These are phyloP conservation scores for Leucosporidium creatinivorum DNA, from an alignment of 768 basidiomycete species.

Conservation along the genomic window DNA sequence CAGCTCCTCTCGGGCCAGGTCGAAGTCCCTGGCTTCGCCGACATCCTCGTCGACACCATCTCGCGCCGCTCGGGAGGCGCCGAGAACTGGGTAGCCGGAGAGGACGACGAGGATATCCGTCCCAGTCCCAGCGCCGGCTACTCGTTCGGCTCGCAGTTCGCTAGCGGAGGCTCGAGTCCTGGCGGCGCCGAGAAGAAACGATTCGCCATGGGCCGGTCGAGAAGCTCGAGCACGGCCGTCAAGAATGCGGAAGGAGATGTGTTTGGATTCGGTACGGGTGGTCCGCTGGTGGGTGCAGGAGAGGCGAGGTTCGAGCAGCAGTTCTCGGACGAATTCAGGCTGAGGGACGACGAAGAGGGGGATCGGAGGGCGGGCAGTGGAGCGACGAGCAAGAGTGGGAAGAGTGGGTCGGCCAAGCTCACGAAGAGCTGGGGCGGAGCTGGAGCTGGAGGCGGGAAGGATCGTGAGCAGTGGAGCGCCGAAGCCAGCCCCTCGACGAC, in stretches of 20 bases:
- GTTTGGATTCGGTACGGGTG: not conserved
- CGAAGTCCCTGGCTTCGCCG: conserved; percentile 69
- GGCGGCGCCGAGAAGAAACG: not conserved
- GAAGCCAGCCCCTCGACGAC: not conserved
- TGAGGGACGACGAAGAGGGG: not conserved
- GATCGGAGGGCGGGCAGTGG: not conserved
- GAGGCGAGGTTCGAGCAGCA: conserved; percentile 7
- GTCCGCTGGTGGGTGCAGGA: not conserved
- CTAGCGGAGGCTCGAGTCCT: conserved; percentile 6
- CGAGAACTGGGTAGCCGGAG: conserved; percentile 4
- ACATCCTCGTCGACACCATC: conserved; percentile 64
- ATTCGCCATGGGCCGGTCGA: not conserved
- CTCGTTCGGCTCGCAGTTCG: conserved; percentile 21
- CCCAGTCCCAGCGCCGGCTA: conserved; percentile 16
- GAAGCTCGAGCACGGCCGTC: not conserved
- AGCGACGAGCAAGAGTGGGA: not conserved
- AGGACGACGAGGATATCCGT: not conserved
- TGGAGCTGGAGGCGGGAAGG: not conserved
- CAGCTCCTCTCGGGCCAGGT: conserved; percentile 72
- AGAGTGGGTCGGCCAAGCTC: not conserved
- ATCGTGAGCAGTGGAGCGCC: not conserved
- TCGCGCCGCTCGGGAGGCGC: conserved; percentile 56
- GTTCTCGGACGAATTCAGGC: not conserved
- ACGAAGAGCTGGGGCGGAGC: not conserved
- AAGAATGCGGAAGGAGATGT: not conserved